Percentiles rank a stretch among this genome's conserved stretches.
phyloP scores from a whole-genome alignment of 2,329 filamentous ascomycete species.

The Neonectria hederae region DNA sequence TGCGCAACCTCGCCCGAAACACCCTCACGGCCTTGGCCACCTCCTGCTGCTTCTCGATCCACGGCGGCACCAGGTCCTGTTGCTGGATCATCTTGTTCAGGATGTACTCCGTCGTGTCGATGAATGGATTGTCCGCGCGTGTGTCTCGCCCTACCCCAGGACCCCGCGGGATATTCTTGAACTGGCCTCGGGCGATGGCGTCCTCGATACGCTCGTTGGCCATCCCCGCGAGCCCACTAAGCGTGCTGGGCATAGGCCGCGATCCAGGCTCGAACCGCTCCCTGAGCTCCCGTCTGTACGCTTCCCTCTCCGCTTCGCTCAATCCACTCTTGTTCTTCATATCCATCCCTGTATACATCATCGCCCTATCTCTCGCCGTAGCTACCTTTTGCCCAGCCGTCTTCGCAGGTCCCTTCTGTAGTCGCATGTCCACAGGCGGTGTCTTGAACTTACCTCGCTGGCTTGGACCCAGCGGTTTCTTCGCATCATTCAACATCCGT shows the following conservation, averaged over 20 bases:
- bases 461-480: conserved; percentile 70
- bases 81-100: conserved; percentile 99
- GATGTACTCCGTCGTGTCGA: conserved; percentile 97
- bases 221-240: conserved; percentile 81
- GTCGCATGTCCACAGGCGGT: conserved; percentile 62
- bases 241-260: conserved; percentile 76
- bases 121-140: conserved; percentile 84
- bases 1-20: conserved; percentile 79
- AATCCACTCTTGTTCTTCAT: conserved; percentile 61
- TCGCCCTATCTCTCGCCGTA: conserved; percentile 66
- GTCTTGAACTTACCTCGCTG: conserved; percentile 58
- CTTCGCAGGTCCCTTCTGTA: conserved; percentile 51
- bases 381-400: conserved; percentile 60
- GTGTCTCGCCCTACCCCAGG: conserved; percentile 83
- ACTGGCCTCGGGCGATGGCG: conserved; percentile 90
- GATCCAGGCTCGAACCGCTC: conserved; percentile 82
- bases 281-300: conserved; percentile 76
- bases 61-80: conserved; percentile 94
- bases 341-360: conserved; percentile 60
- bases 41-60: conserved; percentile 99
- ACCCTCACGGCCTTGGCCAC: conserved; percentile 72
- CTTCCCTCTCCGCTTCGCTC: conserved; percentile 76
- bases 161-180: conserved; percentile 83
- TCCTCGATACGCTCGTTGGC: conserved; percentile 95
- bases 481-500: conserved; percentile 85